Conservation (phyloP, 345 rosid species). For the Limnanthes douglasii region DNA sequence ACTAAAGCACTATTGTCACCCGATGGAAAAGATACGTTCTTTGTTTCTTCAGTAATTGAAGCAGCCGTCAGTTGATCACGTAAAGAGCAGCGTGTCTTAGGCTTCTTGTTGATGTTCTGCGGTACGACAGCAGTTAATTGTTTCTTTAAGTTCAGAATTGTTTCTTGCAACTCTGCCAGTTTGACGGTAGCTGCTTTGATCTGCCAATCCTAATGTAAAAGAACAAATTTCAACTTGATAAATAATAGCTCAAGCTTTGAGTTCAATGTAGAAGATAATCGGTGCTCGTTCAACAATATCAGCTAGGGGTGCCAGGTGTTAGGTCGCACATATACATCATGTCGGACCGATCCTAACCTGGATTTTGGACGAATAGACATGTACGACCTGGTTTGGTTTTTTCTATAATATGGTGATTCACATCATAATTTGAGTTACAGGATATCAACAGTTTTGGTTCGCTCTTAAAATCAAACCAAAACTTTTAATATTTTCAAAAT, state of each 20-base stretch:
- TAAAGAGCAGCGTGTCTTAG: slow-evolving; percentile 29
- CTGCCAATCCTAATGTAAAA: slow-evolving; percentile 45
- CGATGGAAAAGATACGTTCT: slow-evolving; percentile 10
- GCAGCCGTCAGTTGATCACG: slow-evolving; percentile 56
- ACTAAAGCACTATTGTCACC: slow-evolving; percentile 9
- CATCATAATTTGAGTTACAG: too few relatives aligned
- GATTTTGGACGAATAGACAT: neutral
- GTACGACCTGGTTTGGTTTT: too few relatives aligned
- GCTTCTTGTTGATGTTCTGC: slow-evolving; percentile 17
- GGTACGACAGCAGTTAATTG: slow-evolving; percentile 65
- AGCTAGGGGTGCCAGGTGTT: too few relatives aligned
- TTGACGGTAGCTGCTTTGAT: slow-evolving; percentile 55
- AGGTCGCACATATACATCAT: too few relatives aligned
- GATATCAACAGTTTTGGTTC: too few relatives aligned
- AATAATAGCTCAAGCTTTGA: neutral
- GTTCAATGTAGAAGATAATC: too few relatives aligned
- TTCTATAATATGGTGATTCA: too few relatives aligned
- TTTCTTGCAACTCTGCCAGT: slow-evolving; percentile 85
- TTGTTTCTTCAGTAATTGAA: slow-evolving; percentile 23
- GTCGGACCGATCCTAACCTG: too few relatives aligned
- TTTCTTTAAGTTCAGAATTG: slow-evolving; percentile 55
- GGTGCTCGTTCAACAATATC: too few relatives aligned
- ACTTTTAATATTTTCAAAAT: too few relatives aligned
- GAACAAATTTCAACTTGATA: slow-evolving; percentile 2
- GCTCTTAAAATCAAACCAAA: too few relatives aligned